Evolutionary conservation across 1,284 basidiomycete species (phyloP).

Genomic region (Sphagnurus paluster): DNA sequence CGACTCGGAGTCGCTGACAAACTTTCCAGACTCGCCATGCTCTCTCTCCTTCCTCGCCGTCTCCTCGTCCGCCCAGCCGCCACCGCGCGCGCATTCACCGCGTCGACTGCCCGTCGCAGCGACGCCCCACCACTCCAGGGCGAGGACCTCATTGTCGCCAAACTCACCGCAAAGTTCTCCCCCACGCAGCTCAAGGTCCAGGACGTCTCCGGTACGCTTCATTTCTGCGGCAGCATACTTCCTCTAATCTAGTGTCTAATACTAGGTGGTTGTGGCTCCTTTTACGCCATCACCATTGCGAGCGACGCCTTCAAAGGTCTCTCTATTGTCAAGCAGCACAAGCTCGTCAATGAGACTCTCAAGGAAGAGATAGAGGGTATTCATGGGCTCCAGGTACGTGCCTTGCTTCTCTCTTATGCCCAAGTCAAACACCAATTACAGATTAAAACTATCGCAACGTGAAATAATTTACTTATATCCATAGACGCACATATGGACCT

Average conservation of each 20-base stretch:
- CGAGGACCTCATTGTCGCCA: conserved; percentile 70
- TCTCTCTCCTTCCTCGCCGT: conserved; percentile 26
- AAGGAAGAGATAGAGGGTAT: conserved; percentile 91
- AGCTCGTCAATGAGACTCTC: conserved; percentile 84
- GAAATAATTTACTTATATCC: not conserved
- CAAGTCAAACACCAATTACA: not conserved
- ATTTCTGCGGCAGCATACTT: not conserved
- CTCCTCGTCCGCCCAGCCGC: conserved; percentile 5
- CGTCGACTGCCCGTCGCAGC: conserved; percentile 3
- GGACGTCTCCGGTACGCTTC: conserved; percentile 82
- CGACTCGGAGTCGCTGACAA: not conserved
- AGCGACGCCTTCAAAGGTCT: conserved; percentile 86
- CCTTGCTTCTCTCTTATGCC: not conserved
- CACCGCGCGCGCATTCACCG: conserved; percentile 1
- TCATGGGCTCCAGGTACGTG: conserved; percentile 90
- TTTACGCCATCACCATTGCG: conserved; percentile 92
- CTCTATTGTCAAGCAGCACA: conserved; percentile 91
- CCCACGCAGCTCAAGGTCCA: conserved; percentile 81
- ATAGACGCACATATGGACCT: not conserved
- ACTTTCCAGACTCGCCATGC: conserved; percentile 8
- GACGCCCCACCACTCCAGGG: conserved; percentile 45
- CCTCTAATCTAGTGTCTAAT: not conserved
- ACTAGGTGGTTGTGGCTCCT: conserved; percentile 91
- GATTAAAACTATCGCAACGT: conserved; percentile 9
- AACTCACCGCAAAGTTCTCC: conserved; percentile 72